Conservation (phyloP, 345 rosid genomes). For the Streptanthus diversifolius region DNA sequence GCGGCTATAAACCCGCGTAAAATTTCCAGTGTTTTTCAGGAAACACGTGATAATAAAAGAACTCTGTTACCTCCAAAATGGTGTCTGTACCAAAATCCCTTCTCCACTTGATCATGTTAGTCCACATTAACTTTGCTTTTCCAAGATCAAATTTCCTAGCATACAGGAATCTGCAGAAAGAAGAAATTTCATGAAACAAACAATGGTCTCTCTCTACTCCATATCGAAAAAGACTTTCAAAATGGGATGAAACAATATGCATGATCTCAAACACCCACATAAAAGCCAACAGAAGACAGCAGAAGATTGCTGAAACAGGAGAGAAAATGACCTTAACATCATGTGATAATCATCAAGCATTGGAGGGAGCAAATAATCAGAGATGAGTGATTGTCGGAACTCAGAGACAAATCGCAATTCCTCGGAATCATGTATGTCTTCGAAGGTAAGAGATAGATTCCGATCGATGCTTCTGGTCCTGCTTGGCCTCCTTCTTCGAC, state of each 20-base stretch:
- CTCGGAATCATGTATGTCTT: conserved; percentile 62
- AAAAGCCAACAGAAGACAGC: not conserved
- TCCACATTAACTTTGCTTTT: conserved; percentile 80
- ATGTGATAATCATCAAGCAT: conserved; percentile 68
- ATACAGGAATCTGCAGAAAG: conserved; percentile 55
- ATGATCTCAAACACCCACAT: conserved; percentile 3
- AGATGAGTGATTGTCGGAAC: conserved; percentile 53
- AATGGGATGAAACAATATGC: not conserved
- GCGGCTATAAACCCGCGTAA: not conserved
- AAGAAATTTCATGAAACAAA: not conserved
- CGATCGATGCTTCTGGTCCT: conserved; percentile 21
- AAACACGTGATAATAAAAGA: not conserved
- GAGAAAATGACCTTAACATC: conserved; percentile 52
- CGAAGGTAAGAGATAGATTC: conserved; percentile 49
- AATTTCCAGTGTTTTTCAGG: not conserved
- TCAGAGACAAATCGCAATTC: conserved; percentile 64
- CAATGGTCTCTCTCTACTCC: not conserved
- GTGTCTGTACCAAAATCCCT: conserved; percentile 75
- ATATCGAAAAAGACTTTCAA: not conserved
- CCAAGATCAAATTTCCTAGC: conserved; percentile 81
- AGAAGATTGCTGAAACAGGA: not conserved
- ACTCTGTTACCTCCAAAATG: conserved; percentile 56
- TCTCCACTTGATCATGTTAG: conserved; percentile 88
- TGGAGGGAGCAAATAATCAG: conserved; percentile 58
- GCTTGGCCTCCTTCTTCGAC: conserved; percentile 40